These are phyloP conservation scores for Calocera viscosa DNA, from an alignment of 768 basidiomycete genomes.

Conservation along the genomic window DNA sequence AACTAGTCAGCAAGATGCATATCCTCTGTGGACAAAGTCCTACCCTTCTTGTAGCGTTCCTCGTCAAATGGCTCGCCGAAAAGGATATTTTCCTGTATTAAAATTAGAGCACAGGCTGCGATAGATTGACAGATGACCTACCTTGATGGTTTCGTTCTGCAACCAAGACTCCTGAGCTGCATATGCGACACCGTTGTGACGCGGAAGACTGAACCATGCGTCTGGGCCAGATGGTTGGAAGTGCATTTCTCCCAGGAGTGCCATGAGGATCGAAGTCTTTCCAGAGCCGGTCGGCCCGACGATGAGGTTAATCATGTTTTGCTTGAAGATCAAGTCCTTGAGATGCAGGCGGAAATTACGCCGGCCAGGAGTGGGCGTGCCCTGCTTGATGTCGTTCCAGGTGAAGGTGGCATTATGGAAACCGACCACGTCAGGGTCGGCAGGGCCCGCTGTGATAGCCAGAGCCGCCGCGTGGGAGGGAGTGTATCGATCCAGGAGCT, in stretches of 20 bases:
- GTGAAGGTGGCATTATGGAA: slow-evolving; percentile 33
- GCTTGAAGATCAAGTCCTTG: slow-evolving; percentile 27
- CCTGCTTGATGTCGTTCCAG: slow-evolving; percentile 42
- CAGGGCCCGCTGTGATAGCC: slow-evolving; percentile 15
- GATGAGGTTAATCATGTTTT: slow-evolving; percentile 29
- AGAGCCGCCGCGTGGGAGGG: slow-evolving; percentile 8
- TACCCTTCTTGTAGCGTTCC: slow-evolving; percentile 20
- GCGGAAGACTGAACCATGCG: slow-evolving; percentile 59
- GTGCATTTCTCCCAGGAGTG: slow-evolving; percentile 32
- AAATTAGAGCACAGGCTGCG: neutral
- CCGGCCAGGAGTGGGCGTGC: slow-evolving; percentile 20
- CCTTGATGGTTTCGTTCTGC: slow-evolving; percentile 20
- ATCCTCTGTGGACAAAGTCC: neutral
- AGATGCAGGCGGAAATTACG: slow-evolving; percentile 24
- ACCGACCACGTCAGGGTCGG: slow-evolving; percentile 10
- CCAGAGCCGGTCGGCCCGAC: slow-evolving; percentile 28
- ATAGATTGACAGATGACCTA: neutral
- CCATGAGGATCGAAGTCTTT: slow-evolving; percentile 21
- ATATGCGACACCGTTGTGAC: slow-evolving; percentile 58
- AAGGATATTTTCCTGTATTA: slow-evolving; percentile 24
- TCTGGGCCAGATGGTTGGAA: slow-evolving; percentile 29
- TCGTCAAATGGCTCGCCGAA: slow-evolving; percentile 26
- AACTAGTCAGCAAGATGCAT: neutral
- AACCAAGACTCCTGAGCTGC: slow-evolving; percentile 56
- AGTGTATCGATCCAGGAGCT: neutral